Base-by-base conservation (phyloP, 176 grass and related monocot species). In the Carex pumila region DNA sequence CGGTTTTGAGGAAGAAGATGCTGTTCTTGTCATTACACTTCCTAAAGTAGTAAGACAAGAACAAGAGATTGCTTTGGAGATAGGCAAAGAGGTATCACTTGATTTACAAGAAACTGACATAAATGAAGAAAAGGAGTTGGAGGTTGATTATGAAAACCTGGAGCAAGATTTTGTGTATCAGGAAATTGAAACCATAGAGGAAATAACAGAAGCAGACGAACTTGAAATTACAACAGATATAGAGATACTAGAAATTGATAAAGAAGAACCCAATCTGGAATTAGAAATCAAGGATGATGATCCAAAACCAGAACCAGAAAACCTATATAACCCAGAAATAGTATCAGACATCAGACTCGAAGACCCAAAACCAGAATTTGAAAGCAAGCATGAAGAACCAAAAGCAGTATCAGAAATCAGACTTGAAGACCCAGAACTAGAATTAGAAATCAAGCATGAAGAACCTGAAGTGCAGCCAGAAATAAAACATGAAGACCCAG, bases 1-100 rank as follows among this genome's bases (percentile, higher is more conserved):
- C 57, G 87, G 92, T 5, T 94, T 91, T 84, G 87, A 90, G 70
- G 92, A 97, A 88, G 94, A 94, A 12, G 87, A 92, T 25, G 87
- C 19, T n/a, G 43, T 94, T 66, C 88, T 97, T 57, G 62, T 97
- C 71, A 81, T 94, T 87, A 83, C 94, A 84, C 79, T 97, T 85
- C 94, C 94, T 64, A 97, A 97, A 88, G 15, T 82, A 14, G 63
- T 6, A 83, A 52, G 60, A 55, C 55, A 50, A 65, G 43, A 83
- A 36, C 80, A 83, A 67, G 80, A 83, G 80, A 68, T 83, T 67
- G 61, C 34, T 68, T 83, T 66, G 9, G 80, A 67, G 60, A 54
- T 45, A 83, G 39, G 37, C 41, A 54, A 77, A 32, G 73, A 77
- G 50, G 15, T 77, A 56, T 25, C 50, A 77, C 50, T 77, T 56